Conservation (phyloP, 805 yeast genomes). For the Candida germanica region DNA sequence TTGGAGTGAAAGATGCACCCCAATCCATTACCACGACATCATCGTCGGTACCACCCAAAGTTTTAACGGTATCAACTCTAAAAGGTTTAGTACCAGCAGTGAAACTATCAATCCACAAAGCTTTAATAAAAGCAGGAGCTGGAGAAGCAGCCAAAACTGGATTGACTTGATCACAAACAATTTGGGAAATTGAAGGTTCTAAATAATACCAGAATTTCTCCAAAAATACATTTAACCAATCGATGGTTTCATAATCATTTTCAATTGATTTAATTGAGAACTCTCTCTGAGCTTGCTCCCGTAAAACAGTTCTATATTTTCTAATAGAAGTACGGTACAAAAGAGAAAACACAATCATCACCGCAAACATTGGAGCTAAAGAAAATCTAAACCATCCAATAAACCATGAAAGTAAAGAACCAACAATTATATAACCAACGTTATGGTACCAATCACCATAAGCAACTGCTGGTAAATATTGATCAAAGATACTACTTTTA, state of each 20-base stretch:
- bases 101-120: constrained; percentile 81
- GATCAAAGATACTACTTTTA: constrained; percentile 71
- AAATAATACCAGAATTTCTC: constrained; percentile 89
- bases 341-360: constrained; percentile 58
- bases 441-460: constrained; percentile 98
- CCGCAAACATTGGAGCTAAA: constrained; percentile 75
- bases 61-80: constrained; percentile 84
- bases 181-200: constrained; percentile 86
- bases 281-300: constrained; percentile 85
- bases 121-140: constrained; percentile 77
- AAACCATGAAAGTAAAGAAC: constrained; percentile 71
- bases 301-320: constrained; percentile 66
- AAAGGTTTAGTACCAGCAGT: constrained; percentile 97
- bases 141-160: constrained; percentile 76
- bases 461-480: constrained; percentile 65
- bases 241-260: constrained; percentile 88
- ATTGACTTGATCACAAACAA: constrained; percentile 82
- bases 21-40: constrained; percentile 98
- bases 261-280: constrained; percentile 78
- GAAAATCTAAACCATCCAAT: constrained; percentile 76
- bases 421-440: constrained; percentile 64
- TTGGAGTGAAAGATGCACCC: constrained; percentile 92
- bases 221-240: constrained; percentile 88
- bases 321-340: constrained; percentile 82
- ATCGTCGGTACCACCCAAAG: constrained; percentile 83